Evolutionary conservation across 345 rosid genomes (phyloP).

Genomic region (rapeseed (Brassica napus)): DNA sequence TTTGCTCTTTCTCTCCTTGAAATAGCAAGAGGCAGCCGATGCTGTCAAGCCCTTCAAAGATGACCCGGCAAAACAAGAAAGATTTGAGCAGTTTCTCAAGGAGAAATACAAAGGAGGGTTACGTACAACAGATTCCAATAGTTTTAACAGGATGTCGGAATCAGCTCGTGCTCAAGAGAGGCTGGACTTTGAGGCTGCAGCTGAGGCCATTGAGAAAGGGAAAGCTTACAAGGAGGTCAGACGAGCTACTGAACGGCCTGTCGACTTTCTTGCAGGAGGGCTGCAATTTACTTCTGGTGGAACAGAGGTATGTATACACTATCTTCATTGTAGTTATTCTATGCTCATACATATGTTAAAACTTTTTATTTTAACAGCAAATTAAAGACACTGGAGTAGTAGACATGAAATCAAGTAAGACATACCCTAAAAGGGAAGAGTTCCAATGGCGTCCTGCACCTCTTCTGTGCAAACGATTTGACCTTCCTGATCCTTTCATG

Average conservation of each 20-base stretch:
- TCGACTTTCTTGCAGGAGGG: slow-evolving; percentile 61
- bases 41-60: slow-evolving; percentile 84
- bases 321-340: slow-evolving; percentile 18
- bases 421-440: slow-evolving; percentile 83
- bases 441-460: slow-evolving; percentile 91
- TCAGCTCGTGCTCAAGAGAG: slow-evolving; percentile 91
- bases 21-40: slow-evolving; percentile 61
- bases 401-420: slow-evolving; percentile 45
- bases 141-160: slow-evolving; percentile 73
- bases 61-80: slow-evolving; percentile 81
- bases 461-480: slow-evolving; percentile 95
- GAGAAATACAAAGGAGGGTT: slow-evolving; percentile 92
- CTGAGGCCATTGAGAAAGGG: slow-evolving; percentile 83
- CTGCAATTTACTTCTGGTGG: slow-evolving; percentile 80
- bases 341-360: slow-evolving; percentile 14
- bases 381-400: slow-evolving; percentile 52
- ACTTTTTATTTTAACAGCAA: slow-evolving; percentile 48
- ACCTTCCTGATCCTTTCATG: slow-evolving; percentile 87
- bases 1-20: slow-evolving; percentile 24
- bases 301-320: slow-evolving; percentile 55
- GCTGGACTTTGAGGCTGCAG: slow-evolving; percentile 95
- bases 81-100: slow-evolving; percentile 91
- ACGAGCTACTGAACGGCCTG: slow-evolving; percentile 42
- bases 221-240: slow-evolving; percentile 53
- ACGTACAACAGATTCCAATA: slow-evolving; percentile 56